Conservation (phyloP, 306 rosid genomes). For the Citrullus colocynthis region DNA sequence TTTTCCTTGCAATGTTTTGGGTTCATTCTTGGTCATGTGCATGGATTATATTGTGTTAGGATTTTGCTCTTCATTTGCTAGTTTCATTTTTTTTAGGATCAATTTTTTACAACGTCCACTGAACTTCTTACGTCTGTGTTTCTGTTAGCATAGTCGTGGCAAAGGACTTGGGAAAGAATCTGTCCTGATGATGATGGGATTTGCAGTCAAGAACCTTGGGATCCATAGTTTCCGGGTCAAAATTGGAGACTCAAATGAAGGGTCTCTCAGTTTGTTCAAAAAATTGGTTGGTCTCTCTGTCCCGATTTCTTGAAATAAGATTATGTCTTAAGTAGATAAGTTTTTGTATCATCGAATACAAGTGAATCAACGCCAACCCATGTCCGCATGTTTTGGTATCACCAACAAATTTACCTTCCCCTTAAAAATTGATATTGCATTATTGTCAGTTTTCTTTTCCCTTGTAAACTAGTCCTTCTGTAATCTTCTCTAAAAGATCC, state of each 20-base stretch:
- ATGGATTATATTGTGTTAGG: not conserved
- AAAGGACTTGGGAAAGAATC: conserved; percentile 82
- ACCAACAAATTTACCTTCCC: not conserved
- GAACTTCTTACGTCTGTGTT: conserved; percentile 11
- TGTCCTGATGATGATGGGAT: conserved; percentile 69
- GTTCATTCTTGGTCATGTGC: not conserved
- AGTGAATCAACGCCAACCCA: not conserved
- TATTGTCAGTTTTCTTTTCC: not conserved
- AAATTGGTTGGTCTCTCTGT: conserved; percentile 49
- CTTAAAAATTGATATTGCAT: not conserved
- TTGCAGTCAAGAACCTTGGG: conserved; percentile 52
- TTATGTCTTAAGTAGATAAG: not conserved
- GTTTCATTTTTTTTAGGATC: not conserved
- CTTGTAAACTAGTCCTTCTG: not conserved
- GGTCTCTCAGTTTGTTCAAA: conserved; percentile 60
- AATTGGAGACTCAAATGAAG: conserved; percentile 74
- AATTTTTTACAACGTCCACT: not conserved
- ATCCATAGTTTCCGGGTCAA: conserved; percentile 52
- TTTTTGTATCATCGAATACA: not conserved
- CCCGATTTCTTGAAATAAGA: not conserved
- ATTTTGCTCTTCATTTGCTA: not conserved
- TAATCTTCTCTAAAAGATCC: conserved; percentile 11
- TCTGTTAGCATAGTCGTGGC: conserved; percentile 72
- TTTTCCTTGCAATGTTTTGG: not conserved
- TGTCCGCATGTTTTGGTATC: not conserved